Conservation (phyloP, 2,329 filamentous ascomycete genomes). For the Lachnellula subtilissima region DNA sequence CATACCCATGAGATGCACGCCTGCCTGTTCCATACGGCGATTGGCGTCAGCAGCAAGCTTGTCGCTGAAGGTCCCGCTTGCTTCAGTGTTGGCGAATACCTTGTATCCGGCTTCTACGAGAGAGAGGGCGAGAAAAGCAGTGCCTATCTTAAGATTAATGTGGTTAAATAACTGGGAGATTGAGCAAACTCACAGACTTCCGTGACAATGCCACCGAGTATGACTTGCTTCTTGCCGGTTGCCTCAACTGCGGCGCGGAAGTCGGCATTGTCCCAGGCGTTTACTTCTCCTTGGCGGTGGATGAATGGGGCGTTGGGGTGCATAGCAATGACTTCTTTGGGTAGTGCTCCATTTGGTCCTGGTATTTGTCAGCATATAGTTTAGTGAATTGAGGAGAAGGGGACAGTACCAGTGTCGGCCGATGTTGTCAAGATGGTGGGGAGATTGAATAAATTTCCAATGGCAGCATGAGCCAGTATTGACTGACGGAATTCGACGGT, state of each 20-base stretch:
- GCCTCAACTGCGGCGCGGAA: conserved; percentile 63
- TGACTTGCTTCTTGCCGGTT: conserved; percentile 63
- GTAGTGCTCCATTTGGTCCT: conserved; percentile 67
- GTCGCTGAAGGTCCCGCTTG: conserved; percentile 59
- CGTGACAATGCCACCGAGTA: conserved; percentile 67
- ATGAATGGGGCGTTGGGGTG: conserved; percentile 64
- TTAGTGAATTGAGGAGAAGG: background rate
- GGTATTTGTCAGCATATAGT: background rate
- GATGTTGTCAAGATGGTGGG: conserved; percentile 69
- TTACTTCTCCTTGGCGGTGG: conserved; percentile 65
- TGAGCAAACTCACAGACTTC: conserved; percentile 56
- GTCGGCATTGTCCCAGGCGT: conserved; percentile 70
- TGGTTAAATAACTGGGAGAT: background rate
- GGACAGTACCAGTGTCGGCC: conserved; percentile 46
- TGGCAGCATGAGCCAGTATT: conserved; percentile 61
- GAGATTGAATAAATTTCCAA: conserved; percentile 62
- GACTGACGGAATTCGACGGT: conserved; percentile 60
- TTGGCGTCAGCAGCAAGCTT: conserved; percentile 61
- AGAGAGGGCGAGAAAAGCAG: conserved; percentile 68
- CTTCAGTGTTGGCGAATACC: conserved; percentile 70
- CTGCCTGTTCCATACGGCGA: conserved; percentile 60
- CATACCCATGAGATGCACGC: conserved; percentile 47
- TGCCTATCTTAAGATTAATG: conserved; percentile 37
- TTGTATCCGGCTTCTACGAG: conserved; percentile 66
- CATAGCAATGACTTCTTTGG: conserved; percentile 62